Percentiles rank a stretch among this genome's conserved stretches.
Evolutionary conservation across 2,329 filamentous ascomycete genomes (phyloP).

Genomic region (Aspergillus aculeatinus): DNA sequence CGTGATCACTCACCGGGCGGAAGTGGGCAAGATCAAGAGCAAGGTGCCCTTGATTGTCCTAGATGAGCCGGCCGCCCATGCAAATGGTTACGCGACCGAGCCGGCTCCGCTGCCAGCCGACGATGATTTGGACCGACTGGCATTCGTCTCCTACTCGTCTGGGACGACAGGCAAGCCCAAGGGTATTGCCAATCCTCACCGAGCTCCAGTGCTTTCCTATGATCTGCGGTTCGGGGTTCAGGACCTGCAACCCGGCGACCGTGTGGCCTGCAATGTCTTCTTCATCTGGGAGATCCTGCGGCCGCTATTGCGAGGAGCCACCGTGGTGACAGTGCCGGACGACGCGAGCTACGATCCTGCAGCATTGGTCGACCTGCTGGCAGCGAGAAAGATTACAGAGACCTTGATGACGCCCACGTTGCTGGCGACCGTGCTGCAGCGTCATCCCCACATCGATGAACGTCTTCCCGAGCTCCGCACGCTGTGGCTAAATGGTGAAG

Average conservation of each 20-base stretch:
- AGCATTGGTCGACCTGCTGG: constrained; percentile 69
- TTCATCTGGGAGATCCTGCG: constrained; percentile 84
- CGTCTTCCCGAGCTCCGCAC: constrained; percentile 66
- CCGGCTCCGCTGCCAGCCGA: constrained; percentile 57
- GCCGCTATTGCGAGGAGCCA: constrained; percentile 72
- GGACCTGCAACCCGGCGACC: constrained; percentile 68
- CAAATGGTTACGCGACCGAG: constrained; percentile 45
- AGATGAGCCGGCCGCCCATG: constrained; percentile 47
- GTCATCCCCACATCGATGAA: constrained; percentile 64
- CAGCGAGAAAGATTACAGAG: constrained; percentile 67
- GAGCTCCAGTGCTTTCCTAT: constrained; percentile 72
- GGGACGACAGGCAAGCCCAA: constrained; percentile 78
- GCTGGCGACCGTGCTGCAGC: constrained; percentile 69
- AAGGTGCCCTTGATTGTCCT: constrained; percentile 63
- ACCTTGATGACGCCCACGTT: constrained; percentile 82
- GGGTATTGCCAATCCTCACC: constrained; percentile 76
- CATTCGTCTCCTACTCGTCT: constrained; percentile 79
- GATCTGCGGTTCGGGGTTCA: constrained; percentile 68
- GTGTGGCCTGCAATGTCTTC: constrained; percentile 85
- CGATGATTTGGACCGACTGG: constrained; percentile 69
- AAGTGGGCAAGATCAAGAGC: constrained; percentile 64
- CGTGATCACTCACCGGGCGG: constrained; percentile 65
- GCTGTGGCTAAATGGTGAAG: constrained; percentile 79
- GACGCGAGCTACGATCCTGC: constrained; percentile 75
- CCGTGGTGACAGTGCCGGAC: constrained; percentile 72